Conservation (phyloP, 1,139 yeast genomes). For the Nakaseomyces nivariensis region DNA sequence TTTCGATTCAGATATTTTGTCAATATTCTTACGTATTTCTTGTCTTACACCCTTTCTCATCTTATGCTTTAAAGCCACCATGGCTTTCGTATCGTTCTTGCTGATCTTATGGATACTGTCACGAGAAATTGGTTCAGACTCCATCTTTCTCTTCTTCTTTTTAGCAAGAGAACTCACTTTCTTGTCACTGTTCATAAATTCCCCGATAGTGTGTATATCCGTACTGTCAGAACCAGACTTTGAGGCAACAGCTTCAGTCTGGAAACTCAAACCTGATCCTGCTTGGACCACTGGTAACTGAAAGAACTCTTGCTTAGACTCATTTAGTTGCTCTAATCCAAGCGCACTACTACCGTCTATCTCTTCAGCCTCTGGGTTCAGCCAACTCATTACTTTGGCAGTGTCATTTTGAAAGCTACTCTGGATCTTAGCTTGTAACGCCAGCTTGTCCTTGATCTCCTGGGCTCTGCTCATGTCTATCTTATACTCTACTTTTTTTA, state of each 20-base stretch:
- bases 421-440: constrained; percentile 30
- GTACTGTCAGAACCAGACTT: constrained; percentile 4
- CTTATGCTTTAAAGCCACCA: constrained; percentile 28
- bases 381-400: constrained; percentile 24
- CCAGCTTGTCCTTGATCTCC: constrained; percentile 32
- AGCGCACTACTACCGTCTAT: constrained; percentile 5
- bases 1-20: no score
- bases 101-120: constrained; percentile 21
- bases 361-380: constrained; percentile 7
- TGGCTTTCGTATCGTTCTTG: constrained; percentile 29
- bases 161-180: constrained; percentile 26
- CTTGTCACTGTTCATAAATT: constrained; percentile 27
- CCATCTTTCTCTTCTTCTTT: constrained; percentile 19
- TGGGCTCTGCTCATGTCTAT: constrained; percentile 28
- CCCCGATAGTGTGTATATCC: constrained; percentile 30
- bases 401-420: constrained; percentile 21
- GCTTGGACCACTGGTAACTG: constrained; percentile 28
- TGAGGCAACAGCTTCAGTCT: constrained; percentile 2
- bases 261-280: constrained; percentile 26
- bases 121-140: constrained; percentile 7
- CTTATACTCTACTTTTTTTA: neutral
- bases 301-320: constrained; percentile 21
- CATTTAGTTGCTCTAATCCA: constrained; percentile 1
- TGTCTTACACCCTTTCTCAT: constrained; percentile 20
- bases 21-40: constrained; percentile 7